Percentiles rank a stretch among this genome's conserved stretches.
phyloP scores from a whole-genome alignment of 306 rosid genomes.

The Sesbania bispinosa region DNA sequence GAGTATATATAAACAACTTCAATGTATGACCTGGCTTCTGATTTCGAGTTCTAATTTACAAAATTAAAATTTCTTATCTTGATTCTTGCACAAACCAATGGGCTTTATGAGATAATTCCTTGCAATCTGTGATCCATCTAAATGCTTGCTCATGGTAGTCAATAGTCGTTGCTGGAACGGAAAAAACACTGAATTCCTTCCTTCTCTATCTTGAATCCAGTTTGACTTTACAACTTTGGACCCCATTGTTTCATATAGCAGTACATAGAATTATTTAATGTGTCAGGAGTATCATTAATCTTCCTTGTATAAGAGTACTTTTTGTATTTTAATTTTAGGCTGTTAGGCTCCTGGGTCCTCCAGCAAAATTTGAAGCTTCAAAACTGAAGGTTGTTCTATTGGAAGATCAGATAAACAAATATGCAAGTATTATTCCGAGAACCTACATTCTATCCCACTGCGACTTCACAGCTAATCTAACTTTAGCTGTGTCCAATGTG shows the following conservation, averaged over 20 bases:
- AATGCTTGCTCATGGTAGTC: background rate
- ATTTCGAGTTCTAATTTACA: slow-evolving; percentile 10
- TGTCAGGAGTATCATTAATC: background rate
- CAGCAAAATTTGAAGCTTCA: slow-evolving; percentile 82
- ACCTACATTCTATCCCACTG: slow-evolving; percentile 92
- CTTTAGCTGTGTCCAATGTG: slow-evolving; percentile 87
- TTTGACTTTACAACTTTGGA: slow-evolving; percentile 6
- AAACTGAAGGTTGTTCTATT: slow-evolving; percentile 74
- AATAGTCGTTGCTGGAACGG: background rate
- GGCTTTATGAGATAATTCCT: background rate
- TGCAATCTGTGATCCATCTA: background rate
- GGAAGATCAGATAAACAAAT: slow-evolving; percentile 52
- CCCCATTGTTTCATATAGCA: background rate
- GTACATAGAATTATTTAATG: background rate
- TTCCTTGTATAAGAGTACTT: slow-evolving; percentile 1
- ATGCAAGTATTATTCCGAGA: slow-evolving; percentile 75
- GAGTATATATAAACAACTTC: background rate
- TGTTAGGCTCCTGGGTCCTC: slow-evolving; percentile 74
- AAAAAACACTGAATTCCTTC: background rate
- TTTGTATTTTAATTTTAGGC: slow-evolving; percentile 38
- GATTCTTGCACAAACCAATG: background rate
- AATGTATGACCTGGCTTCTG: background rate
- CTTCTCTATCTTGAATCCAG: background rate
- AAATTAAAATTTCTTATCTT: background rate
- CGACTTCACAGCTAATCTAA: slow-evolving; percentile 90